Base-by-base conservation (phyloP, 305 asterid genomes). In the Fraxinus nigra region DNA sequence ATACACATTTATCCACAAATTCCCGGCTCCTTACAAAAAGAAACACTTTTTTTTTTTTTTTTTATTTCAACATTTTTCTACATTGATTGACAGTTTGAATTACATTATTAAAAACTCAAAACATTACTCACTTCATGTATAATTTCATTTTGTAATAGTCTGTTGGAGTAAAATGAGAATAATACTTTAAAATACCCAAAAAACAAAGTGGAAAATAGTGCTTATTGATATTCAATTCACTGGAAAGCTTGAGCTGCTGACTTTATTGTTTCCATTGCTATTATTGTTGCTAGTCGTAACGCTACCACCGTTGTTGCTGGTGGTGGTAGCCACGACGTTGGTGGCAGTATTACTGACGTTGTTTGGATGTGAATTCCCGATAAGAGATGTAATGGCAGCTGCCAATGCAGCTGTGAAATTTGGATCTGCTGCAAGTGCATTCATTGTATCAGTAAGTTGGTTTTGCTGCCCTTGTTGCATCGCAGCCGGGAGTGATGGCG, bases 331-430 rank as follows among this genome's bases (percentile, higher is more conserved):
- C 4, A 54, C 16, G 28, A 43, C 63, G 32, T 20, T 77, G 3
- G 79, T 35, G 30, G 43, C 37, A 0, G n/a, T 61, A 3, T 75
- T 78, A 30, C 73, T 82, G 51, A 77, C 85, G 32, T 85, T 89
- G 18, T 82, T 92, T 0, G 86, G 83, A 26, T 81, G 87, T 13
- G 89, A 75, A 72, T 88, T 85, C 2, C 90, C 94, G 5, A 95
- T 87, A 11, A 92, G 38, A 22, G 93, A 88, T 5, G 94, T 87
- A 51, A 94, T 89, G 24, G 95, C 98, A 5, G 94, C 94, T 0
- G 95, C 92, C 76, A 94, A 34, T 5, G 94, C 97, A 1, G 95
- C 93, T 0, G 98, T 87, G 76, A 95, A 91, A 81, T 89, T 93
- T 9, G 98, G 98, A 80, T 93, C 97, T 1, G 88, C 85, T 3